phyloP scores from a whole-genome alignment of 768 basidiomycete species.

The Suillus subaureus region DNA sequence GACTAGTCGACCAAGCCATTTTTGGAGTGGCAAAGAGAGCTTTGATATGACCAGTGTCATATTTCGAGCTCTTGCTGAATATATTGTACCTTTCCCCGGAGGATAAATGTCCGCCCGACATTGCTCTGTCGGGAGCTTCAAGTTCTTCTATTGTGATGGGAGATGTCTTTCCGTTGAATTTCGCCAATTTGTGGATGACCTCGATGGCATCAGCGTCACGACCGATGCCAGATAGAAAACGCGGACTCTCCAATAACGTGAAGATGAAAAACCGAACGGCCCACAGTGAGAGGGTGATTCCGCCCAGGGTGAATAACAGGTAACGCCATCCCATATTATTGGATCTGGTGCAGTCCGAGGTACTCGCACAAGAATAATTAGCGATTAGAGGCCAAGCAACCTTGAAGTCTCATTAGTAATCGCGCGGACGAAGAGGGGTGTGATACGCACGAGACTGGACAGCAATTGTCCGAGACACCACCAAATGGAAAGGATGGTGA shows the following conservation, averaged over 20 bases:
- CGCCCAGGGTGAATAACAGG: constrained; percentile 55
- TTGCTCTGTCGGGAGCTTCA: constrained; percentile 29
- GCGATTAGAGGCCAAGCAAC: constrained; percentile 63
- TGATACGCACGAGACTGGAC: constrained; percentile 42
- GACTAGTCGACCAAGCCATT: constrained; percentile 65
- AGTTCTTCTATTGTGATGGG: constrained; percentile 49
- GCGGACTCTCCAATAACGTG: constrained; percentile 56
- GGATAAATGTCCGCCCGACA: constrained; percentile 13
- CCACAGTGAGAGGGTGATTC: constrained; percentile 55
- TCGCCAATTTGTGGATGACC: constrained; percentile 50
- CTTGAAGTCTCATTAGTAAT: constrained; percentile 25
- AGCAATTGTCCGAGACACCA: constrained; percentile 61
- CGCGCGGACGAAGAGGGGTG: not conserved
- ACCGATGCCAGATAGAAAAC: constrained; percentile 57
- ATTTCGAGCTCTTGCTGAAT: constrained; percentile 44
- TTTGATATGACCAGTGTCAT: constrained; percentile 49
- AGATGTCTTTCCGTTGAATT: constrained; percentile 48
- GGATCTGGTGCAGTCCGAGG: constrained; percentile 38
- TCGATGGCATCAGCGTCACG: constrained; percentile 52
- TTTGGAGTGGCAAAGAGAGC: constrained; percentile 64
- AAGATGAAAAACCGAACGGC: constrained; percentile 54
- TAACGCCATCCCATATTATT: constrained; percentile 71
- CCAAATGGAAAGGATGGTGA: constrained; percentile 60
- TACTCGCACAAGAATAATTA: constrained; percentile 50
- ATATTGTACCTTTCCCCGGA: constrained; percentile 22